Evolutionary conservation across 2,329 filamentous ascomycete species (phyloP).

Genomic region (Gliomastix tumulicola): DNA sequence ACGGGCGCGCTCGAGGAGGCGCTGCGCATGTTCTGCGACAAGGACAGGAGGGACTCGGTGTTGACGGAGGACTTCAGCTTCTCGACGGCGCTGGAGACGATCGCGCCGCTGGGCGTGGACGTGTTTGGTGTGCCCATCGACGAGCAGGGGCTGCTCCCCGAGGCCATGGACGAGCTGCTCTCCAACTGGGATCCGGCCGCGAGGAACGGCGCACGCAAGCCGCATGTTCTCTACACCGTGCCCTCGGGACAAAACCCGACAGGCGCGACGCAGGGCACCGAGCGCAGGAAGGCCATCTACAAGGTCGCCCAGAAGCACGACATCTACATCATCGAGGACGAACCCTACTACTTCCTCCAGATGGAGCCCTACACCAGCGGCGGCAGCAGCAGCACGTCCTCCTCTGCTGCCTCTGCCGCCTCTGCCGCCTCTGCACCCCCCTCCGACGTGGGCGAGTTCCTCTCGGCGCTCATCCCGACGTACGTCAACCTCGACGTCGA

Average conservation of each 20-base stretch:
- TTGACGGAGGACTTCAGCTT: slow-evolving; percentile 92
- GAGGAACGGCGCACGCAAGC: slow-evolving; percentile 38
- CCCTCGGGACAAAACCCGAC: slow-evolving; percentile 87
- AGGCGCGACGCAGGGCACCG: slow-evolving; percentile 67
- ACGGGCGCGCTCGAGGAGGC: slow-evolving; percentile 81
- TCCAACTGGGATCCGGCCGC: slow-evolving; percentile 38
- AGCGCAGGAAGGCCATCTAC: slow-evolving; percentile 68
- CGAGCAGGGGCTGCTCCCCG: slow-evolving; percentile 44
- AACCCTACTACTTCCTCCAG: slow-evolving; percentile 92
- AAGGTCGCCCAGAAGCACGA: slow-evolving; percentile 76
- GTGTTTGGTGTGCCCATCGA: slow-evolving; percentile 45
- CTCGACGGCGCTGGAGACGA: slow-evolving; percentile 59
- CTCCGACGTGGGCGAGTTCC: slow-evolving; percentile 61
- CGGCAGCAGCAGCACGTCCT: neutral
- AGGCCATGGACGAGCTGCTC: slow-evolving; percentile 43
- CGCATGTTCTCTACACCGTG: slow-evolving; percentile 52
- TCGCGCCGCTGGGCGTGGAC: slow-evolving; percentile 43
- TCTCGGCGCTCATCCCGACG: slow-evolving; percentile 55
- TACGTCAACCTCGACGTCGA: slow-evolving; percentile 76
- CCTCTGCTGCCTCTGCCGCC: slow-evolving; percentile 25
- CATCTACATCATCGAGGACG: slow-evolving; percentile 82
- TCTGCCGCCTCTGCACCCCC: slow-evolving; percentile 43
- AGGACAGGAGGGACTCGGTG: slow-evolving; percentile 65
- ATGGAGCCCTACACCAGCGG: slow-evolving; percentile 67
- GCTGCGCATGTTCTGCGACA: slow-evolving; percentile 71